Conservation (phyloP, 2,329 filamentous ascomycete genomes). For the Aspergillus flavus region DNA sequence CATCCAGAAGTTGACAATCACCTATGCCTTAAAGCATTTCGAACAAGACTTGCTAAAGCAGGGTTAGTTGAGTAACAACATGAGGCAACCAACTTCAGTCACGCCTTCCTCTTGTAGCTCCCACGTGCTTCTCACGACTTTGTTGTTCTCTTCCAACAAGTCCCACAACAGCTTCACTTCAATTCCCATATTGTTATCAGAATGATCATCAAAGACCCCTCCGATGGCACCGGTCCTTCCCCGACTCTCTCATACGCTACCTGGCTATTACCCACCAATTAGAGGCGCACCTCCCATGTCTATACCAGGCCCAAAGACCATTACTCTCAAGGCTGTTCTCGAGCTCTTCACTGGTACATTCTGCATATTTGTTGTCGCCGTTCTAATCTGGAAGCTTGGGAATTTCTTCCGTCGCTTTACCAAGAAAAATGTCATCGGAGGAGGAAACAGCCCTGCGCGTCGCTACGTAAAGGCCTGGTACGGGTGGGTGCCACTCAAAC, state of each 20-base stretch:
- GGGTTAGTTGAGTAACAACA: neutral
- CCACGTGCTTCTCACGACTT: neutral
- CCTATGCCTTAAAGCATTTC: neutral
- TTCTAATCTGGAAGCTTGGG: slow-evolving; percentile 44
- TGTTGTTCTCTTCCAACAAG: neutral
- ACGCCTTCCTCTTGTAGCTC: slow-evolving; percentile 6
- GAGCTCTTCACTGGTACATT: slow-evolving; percentile 40
- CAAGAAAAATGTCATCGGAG: slow-evolving; percentile 33
- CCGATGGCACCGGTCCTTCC: slow-evolving; percentile 35
- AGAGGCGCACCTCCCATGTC: slow-evolving; percentile 27
- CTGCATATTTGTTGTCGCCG: slow-evolving; percentile 40
- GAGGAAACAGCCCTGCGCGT: slow-evolving; percentile 32
- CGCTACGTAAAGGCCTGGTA: slow-evolving; percentile 47
- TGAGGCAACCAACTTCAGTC: neutral
- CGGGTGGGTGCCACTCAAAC: slow-evolving; percentile 41
- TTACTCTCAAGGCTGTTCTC: slow-evolving; percentile 34
- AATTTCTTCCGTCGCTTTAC: slow-evolving; percentile 40
- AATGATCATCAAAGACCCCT: slow-evolving; percentile 14
- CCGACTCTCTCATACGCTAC: slow-evolving; percentile 29
- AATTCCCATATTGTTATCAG: slow-evolving; percentile 25
- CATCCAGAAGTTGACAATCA: neutral
- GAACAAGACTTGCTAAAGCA: neutral
- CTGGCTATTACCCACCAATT: slow-evolving; percentile 27
- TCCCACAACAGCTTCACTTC: neutral
- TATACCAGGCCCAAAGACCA: slow-evolving; percentile 26